These are phyloP conservation scores for Yarrowia deformans DNA, from an alignment of 805 yeast genomes.

Conservation along the genomic window DNA sequence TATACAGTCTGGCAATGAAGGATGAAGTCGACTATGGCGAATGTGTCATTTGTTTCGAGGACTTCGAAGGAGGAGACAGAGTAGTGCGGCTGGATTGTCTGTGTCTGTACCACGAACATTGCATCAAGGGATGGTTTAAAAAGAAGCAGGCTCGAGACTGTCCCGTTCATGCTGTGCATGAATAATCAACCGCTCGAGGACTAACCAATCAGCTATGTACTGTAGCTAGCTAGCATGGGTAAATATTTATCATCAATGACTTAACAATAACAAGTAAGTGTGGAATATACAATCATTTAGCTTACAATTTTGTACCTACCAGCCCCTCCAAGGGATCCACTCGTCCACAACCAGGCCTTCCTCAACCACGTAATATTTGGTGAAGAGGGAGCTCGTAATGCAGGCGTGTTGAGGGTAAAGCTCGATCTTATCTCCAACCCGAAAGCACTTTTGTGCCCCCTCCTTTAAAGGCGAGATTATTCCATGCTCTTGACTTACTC, in stretches of 20 bases:
- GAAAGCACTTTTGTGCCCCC: slow-evolving; percentile 39
- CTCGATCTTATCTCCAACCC: slow-evolving; percentile 59
- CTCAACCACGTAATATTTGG: slow-evolving; percentile 64
- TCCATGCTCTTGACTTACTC: slow-evolving; percentile 83
- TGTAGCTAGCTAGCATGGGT: background rate
- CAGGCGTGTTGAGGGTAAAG: slow-evolving; percentile 75
- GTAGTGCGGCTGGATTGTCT: slow-evolving; percentile 93
- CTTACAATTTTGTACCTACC: slow-evolving; percentile 42
- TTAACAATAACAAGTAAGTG: background rate
- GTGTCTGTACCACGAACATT: slow-evolving; percentile 90
- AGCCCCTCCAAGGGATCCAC: slow-evolving; percentile 72
- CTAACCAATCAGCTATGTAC: background rate
- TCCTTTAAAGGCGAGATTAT: slow-evolving; percentile 55
- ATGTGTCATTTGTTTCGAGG: slow-evolving; percentile 94
- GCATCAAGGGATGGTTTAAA: slow-evolving; percentile 91
- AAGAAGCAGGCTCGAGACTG: slow-evolving; percentile 85
- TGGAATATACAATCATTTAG: background rate
- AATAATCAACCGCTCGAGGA: background rate
- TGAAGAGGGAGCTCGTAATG: slow-evolving; percentile 67
- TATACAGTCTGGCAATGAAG: slow-evolving; percentile 28
- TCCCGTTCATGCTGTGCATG: slow-evolving; percentile 74
- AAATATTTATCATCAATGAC: slow-evolving; percentile 21
- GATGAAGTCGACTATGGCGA: slow-evolving; percentile 57
- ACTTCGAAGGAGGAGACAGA: slow-evolving; percentile 80
- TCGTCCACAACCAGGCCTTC: slow-evolving; percentile 61